Conservation (phyloP, 176 grass and related monocot species). For the Pontederia crassipes region DNA sequence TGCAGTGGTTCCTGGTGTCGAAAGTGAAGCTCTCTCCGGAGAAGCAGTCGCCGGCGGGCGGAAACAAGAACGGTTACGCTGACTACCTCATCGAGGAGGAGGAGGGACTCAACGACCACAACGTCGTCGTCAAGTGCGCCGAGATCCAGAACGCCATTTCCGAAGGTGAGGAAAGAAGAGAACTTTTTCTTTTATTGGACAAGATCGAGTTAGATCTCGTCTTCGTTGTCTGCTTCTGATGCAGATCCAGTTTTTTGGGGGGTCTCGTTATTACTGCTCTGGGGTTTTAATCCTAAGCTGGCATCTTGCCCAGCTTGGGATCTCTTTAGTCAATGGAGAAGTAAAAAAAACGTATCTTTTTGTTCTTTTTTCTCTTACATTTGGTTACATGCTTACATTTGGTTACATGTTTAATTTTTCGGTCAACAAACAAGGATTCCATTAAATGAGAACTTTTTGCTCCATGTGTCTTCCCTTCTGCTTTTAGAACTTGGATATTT, state of each 20-base stretch:
- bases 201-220: background rate
- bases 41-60: background rate
- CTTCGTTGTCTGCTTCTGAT: background rate
- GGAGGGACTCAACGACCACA: conserved; percentile 22
- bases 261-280: background rate
- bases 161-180: conserved; percentile 23
- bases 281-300: background rate
- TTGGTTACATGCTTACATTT: too few relatives aligned
- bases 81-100: conserved; percentile 75
- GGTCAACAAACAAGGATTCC: too few relatives aligned
- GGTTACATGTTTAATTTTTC: too few relatives aligned
- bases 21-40: conserved; percentile 54
- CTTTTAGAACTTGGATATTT: too few relatives aligned
- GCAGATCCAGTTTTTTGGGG: conserved; percentile 1
- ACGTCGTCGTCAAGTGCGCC: conserved; percentile 33
- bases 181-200: background rate
- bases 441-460: too few relatives aligned
- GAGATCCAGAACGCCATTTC: conserved; percentile 43
- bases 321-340: too few relatives aligned
- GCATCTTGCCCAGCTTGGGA: too few relatives aligned
- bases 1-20: conserved; percentile 70
- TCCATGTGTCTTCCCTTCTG: too few relatives aligned
- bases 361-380: too few relatives aligned
- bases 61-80: conserved; percentile 33
- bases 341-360: too few relatives aligned